phyloP scores from a whole-genome alignment of 139 green algal species.

The Tetradesmus lagerheimii region DNA sequence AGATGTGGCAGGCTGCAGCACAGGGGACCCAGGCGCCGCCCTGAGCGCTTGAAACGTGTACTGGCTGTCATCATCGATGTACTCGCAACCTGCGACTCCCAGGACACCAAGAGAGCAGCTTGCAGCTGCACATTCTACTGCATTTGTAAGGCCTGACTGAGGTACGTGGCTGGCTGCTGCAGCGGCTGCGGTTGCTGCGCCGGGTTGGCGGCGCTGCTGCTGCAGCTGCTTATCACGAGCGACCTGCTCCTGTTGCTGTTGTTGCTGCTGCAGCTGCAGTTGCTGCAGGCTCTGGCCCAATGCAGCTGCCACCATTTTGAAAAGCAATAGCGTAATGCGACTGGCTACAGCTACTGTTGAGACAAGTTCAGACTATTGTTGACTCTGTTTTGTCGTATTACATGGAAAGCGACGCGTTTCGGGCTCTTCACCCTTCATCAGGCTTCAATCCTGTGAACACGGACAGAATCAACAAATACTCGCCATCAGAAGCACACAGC shows the following conservation, averaged over 20 bases:
- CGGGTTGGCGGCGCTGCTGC: neutral
- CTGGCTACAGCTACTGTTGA: no score
- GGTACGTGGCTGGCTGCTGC: neutral
- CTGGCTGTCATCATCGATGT: neutral
- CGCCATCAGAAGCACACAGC: no score
- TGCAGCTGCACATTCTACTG: neutral
- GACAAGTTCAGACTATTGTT: no score
- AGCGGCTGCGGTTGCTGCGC: neutral
- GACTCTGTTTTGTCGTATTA: no score
- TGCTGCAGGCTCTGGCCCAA: neutral
- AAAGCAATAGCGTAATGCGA: neutral
- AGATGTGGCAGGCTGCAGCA: neutral
- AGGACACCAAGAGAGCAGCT: neutral
- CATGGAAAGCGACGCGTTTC: no score
- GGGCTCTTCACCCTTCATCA: no score
- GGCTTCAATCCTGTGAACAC: no score
- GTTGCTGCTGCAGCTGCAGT: constrained; percentile 34
- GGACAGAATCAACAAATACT: no score
- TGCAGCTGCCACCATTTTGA: constrained; percentile 21
- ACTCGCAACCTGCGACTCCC: neutral
- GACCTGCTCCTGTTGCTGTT: neutral
- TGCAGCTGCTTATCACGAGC: neutral
- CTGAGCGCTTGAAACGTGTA: neutral
- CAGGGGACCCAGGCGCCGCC: neutral
- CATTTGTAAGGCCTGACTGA: neutral